Evolutionary conservation across 164 flowering plant genomes (phyloP).

Genomic region (Sextonia rubra): DNA sequence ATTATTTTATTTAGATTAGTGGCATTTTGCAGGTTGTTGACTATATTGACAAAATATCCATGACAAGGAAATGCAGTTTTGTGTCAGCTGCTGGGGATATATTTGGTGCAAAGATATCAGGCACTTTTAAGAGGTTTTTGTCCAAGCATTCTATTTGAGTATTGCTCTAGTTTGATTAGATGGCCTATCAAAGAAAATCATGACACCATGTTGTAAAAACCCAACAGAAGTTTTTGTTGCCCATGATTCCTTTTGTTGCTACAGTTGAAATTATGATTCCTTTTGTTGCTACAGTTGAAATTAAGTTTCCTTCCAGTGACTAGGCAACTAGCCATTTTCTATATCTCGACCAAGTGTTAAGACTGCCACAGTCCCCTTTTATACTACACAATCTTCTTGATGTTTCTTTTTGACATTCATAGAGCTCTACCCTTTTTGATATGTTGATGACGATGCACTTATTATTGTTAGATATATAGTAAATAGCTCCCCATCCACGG

Average conservation of each 20-base stretch:
- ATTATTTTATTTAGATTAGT: not conserved
- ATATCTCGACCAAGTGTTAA: not conserved
- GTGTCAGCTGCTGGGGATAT: constrained; percentile 72
- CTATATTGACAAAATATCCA: constrained; percentile 71
- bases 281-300: not conserved
- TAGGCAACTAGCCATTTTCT: not conserved
- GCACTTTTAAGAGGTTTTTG: constrained; percentile 85
- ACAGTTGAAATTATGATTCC: not conserved
- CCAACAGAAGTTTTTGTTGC: not conserved
- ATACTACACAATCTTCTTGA: not conserved
- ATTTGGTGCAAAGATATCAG: constrained; percentile 82
- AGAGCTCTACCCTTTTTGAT: not conserved
- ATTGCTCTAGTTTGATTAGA: not conserved
- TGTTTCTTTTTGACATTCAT: not conserved
- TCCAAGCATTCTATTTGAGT: not conserved
- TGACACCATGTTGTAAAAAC: not conserved
- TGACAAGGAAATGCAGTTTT: constrained; percentile 65
- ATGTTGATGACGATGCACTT: not conserved
- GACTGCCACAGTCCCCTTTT: not conserved
- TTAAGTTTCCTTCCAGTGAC: not conserved
- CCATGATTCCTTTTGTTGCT: too few relatives aligned
- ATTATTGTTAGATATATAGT: too few relatives aligned
- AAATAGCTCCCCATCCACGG: too few relatives aligned
- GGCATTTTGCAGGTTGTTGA: constrained; percentile 56
- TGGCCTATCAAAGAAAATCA: not conserved